A percentile compares a stretch with the other conserved stretches of the same genome.
These are phyloP conservation scores for Pestalotiopsis sp. DNA, from an alignment of 2,329 filamentous ascomycete species.

Conservation along the genomic window DNA sequence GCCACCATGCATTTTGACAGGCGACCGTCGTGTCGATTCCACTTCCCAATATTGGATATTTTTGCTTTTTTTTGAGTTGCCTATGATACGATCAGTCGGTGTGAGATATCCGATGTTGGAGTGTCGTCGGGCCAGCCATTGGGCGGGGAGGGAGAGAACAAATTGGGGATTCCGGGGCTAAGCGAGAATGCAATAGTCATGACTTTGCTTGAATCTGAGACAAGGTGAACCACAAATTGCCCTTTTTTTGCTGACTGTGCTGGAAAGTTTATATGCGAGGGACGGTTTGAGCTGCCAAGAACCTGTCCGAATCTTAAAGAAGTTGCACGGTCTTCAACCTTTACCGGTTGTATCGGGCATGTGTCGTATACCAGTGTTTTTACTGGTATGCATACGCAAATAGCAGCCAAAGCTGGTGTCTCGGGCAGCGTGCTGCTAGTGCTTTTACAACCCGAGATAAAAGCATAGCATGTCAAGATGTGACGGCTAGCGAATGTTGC, in stretches of 20 bases:
- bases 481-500: too few species aligned
- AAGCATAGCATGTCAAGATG: too few species aligned
- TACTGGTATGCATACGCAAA: too few species aligned
- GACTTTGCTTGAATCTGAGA: neutral
- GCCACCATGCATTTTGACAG: too few species aligned
- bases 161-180: neutral
- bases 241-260: neutral
- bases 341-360: too few species aligned
- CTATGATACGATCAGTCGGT: neutral
- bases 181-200: neutral
- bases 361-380: too few species aligned
- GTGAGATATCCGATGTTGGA: neutral
- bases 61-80: neutral
- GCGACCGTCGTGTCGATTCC: too few species aligned
- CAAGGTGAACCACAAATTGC: neutral
- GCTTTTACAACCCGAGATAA: too few species aligned
- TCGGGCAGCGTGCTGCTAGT: too few species aligned
- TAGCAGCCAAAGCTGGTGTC: too few species aligned
- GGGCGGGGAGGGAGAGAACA: neutral
- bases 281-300: neutral
- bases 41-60: neutral
- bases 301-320: neutral
- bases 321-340: too few species aligned
- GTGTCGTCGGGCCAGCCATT: neutral
- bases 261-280: neutral